phyloP scores from a whole-genome alignment of 441 rosid genomes.

The Pelargonium australe region DNA sequence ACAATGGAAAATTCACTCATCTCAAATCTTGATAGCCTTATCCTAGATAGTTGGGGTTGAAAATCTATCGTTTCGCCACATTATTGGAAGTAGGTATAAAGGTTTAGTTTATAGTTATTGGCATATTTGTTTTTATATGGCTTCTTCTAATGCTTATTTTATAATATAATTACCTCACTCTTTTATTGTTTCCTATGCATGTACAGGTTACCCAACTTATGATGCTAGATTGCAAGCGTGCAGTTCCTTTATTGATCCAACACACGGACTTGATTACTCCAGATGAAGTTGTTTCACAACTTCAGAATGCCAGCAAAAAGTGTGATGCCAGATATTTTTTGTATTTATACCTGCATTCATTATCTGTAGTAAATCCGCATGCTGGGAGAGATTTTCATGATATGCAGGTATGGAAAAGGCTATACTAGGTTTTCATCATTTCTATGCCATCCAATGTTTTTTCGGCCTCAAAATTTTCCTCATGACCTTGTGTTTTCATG shows the following conservation, averaged over 20 bases:
- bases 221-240: constrained; percentile 83
- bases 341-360: constrained; percentile 75
- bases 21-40: background rate
- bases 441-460: background rate
- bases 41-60: background rate
- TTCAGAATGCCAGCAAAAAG: constrained; percentile 49
- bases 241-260: constrained; percentile 72
- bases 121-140: constrained; percentile 4
- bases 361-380: constrained; percentile 75
- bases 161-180: constrained; percentile 13
- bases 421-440: constrained; percentile 7
- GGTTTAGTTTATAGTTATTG: constrained; percentile 9
- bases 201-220: constrained; percentile 87
- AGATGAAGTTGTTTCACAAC: constrained; percentile 75
- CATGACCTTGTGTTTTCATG: background rate
- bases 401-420: constrained; percentile 65
- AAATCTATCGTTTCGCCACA: background rate
- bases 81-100: background rate
- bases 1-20: background rate
- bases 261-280: constrained; percentile 76
- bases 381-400: constrained; percentile 91
- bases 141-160: constrained; percentile 15
- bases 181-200: constrained; percentile 15
- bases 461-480: no score
- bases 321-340: constrained; percentile 79